phyloP scores from a whole-genome alignment of 192 early-diverging fungal species.

The Ramicandelaber brevisporus region DNA sequence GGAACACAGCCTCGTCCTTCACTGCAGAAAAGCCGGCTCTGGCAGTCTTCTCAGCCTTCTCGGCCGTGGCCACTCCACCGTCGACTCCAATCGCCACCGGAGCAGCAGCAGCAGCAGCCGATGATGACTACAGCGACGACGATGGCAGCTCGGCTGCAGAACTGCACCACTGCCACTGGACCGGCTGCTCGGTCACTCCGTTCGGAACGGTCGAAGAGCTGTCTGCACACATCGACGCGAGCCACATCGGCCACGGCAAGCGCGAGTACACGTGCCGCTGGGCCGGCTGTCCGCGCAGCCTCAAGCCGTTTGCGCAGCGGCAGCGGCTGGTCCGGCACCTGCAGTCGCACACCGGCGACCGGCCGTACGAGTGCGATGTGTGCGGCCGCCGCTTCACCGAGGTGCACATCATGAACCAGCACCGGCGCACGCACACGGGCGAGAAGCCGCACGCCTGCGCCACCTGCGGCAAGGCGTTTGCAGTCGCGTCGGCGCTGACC shows the following conservation, averaged over 20 bases:
- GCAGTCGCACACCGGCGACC: constrained; percentile 62
- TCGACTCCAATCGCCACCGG: constrained; percentile 1
- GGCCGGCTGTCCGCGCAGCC: constrained; percentile 26
- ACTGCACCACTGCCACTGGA: constrained; percentile 51
- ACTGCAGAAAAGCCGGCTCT: too few relatives aligned
- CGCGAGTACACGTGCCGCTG: constrained; percentile 17
- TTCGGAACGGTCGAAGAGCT: constrained; percentile 11
- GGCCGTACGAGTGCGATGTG: constrained; percentile 47
- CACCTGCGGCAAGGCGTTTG: constrained; percentile 36
- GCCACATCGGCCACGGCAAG: constrained; percentile 16
- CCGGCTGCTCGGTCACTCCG: constrained; percentile 17
- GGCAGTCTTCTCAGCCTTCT: too few relatives aligned
- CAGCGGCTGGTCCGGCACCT: constrained; percentile 56
- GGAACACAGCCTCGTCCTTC: too few relatives aligned
- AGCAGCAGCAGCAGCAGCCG: too few relatives aligned
- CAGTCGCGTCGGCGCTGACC: constrained; percentile 37
- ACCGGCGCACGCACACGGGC: constrained; percentile 52
- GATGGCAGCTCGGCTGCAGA: constrained; percentile 10
- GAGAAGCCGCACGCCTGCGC: constrained; percentile 45
- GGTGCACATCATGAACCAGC: constrained; percentile 47
- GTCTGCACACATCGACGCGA: constrained; percentile 11
- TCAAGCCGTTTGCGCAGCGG: constrained; percentile 38
- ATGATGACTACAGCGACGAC: too few relatives aligned
- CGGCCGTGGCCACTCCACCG: too few relatives aligned
- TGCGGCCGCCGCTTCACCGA: constrained; percentile 66